phyloP scores from a whole-genome alignment of 768 basidiomycete species.

The Ramaria sp. region DNA sequence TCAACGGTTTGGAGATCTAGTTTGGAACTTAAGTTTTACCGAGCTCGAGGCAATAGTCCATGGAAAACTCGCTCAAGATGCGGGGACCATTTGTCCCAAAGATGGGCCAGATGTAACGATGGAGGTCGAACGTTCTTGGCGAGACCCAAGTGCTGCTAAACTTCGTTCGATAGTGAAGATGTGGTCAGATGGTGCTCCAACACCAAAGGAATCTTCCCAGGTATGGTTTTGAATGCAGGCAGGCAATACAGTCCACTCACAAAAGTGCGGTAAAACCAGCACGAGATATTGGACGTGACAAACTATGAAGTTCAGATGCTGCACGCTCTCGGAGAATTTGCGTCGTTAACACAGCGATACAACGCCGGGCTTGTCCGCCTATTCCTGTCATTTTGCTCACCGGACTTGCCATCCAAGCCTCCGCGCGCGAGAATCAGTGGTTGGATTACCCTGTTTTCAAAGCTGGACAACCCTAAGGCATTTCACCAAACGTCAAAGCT shows the following conservation, averaged over 20 bases:
- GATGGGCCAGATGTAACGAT: constrained; percentile 22
- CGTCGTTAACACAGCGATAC: constrained; percentile 73
- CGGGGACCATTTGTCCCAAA: neutral
- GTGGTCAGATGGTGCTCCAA: constrained; percentile 31
- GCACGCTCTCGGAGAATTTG: constrained; percentile 51
- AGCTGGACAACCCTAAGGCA: constrained; percentile 90
- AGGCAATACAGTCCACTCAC: neutral
- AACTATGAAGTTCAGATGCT: constrained; percentile 82
- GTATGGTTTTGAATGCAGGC: constrained; percentile 17
- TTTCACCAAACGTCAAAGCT: constrained; percentile 59
- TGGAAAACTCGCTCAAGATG: neutral
- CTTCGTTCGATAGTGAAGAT: constrained; percentile 35
- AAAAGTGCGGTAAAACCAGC: neutral
- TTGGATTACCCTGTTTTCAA: constrained; percentile 82
- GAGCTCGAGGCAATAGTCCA: constrained; percentile 37
- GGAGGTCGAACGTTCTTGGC: constrained; percentile 70
- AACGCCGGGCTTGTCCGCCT: constrained; percentile 80
- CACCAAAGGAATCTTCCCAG: constrained; percentile 23
- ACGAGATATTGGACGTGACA: constrained; percentile 52
- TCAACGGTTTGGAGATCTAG: constrained; percentile 49
- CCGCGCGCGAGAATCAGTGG: constrained; percentile 49
- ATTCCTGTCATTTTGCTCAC: constrained; percentile 43
- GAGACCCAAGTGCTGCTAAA: constrained; percentile 63
- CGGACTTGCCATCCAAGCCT: constrained; percentile 14
- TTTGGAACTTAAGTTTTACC: constrained; percentile 62